phyloP scores from a whole-genome alignment of 2,329 filamentous ascomycete genomes.

The Hypoxylon sp. region DNA sequence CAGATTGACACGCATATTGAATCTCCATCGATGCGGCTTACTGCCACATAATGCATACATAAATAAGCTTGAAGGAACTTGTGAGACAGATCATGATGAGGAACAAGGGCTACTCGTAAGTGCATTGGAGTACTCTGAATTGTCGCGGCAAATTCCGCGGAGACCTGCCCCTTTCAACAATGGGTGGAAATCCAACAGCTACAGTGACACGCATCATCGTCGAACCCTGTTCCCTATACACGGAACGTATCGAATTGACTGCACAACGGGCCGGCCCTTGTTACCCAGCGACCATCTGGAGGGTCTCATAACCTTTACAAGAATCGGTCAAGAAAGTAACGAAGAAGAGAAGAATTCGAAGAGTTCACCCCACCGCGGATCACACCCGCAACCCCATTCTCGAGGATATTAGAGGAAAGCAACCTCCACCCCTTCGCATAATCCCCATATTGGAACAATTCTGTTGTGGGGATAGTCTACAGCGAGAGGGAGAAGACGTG shows the following conservation, averaged over 20 bases:
- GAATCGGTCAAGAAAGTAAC: constrained; percentile 38
- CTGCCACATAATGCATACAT: constrained; percentile 8
- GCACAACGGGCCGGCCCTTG: constrained; percentile 39
- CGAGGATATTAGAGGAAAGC: constrained; percentile 19
- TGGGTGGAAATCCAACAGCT: constrained; percentile 14
- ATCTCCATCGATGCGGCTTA: constrained; percentile 24
- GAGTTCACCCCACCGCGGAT: constrained; percentile 35
- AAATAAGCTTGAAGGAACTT: constrained; percentile 10
- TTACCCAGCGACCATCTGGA: constrained; percentile 16
- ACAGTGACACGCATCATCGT: constrained; percentile 21
- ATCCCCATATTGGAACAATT: constrained; percentile 40
- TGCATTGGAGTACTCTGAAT: constrained; percentile 5
- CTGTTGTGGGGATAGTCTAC: constrained; percentile 35
- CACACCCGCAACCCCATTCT: constrained; percentile 37
- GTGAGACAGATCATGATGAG: constrained; percentile 33
- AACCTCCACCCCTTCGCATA: constrained; percentile 35
- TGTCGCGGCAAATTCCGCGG: constrained; percentile 34
- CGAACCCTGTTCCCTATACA: constrained; percentile 20
- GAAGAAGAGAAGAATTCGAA: constrained; percentile 18
- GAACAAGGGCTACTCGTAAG: constrained; percentile 24
- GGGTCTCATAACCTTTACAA: constrained; percentile 25
- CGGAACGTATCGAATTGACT: constrained; percentile 31
- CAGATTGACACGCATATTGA: constrained; percentile 24
- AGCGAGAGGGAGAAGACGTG: constrained; percentile 33
- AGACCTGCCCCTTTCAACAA: constrained; percentile 22